Conservation (phyloP, 805 yeast genomes). For the Lachancea kluyveri region DNA sequence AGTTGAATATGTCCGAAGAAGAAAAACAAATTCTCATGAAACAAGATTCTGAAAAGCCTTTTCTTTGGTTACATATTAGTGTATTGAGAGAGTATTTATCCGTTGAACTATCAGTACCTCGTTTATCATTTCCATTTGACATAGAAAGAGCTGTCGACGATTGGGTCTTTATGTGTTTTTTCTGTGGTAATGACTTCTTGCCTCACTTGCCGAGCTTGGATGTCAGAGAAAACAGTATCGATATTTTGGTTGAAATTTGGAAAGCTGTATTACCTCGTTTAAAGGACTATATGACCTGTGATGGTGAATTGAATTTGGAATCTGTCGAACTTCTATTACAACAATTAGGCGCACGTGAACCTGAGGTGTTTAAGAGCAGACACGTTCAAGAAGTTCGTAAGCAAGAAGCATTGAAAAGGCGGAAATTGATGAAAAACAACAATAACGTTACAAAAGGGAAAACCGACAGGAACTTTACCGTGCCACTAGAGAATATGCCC, state of each 20-base stretch:
- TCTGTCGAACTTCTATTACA: conserved; percentile 69
- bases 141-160: conserved; percentile 95
- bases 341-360: conserved; percentile 67
- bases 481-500: conserved; percentile 67
- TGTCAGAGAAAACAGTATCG: conserved; percentile 92
- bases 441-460: conserved; percentile 60
- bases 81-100: conserved; percentile 83
- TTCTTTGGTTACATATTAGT: conserved; percentile 87
- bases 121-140: conserved; percentile 70
- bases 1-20: conserved; percentile 52
- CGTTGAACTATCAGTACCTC: conserved; percentile 69
- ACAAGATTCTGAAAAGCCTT: conserved; percentile 59
- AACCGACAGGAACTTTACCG: conserved; percentile 62
- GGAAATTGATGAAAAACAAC: conserved; percentile 45
- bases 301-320: conserved; percentile 71
- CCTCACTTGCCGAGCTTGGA: conserved; percentile 95
- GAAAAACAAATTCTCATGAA: conserved; percentile 35
- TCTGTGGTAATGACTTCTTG: conserved; percentile 96
- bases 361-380: conserved; percentile 63
- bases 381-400: conserved; percentile 66
- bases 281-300: conserved; percentile 80
- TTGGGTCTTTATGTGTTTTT: conserved; percentile 98
- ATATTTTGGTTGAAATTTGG: conserved; percentile 77
- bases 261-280: conserved; percentile 59
- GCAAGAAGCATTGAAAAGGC: conserved; percentile 56